These are phyloP conservation scores for Vanrija sp. DNA, from an alignment of 1,284 basidiomycete genomes.

Conservation along the genomic window DNA sequence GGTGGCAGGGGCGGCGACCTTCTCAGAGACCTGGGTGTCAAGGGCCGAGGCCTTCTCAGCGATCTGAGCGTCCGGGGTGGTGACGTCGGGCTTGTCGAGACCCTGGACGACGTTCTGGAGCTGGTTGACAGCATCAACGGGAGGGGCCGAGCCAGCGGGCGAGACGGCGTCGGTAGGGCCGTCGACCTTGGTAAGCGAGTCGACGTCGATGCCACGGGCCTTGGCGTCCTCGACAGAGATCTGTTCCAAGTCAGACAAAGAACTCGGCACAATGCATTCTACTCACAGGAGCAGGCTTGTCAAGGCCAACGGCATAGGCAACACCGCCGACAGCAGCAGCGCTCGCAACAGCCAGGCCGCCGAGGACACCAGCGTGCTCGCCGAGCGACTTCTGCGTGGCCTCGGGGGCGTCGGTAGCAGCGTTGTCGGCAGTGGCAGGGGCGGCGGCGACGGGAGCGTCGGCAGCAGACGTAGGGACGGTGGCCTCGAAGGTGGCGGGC, in stretches of 20 bases:
- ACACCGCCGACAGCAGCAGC: constrained; percentile 28
- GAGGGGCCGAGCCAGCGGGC: constrained; percentile 25
- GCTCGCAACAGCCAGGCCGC: constrained; percentile 30
- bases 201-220: constrained; percentile 40
- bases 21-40: not conserved
- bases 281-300: constrained; percentile 38
- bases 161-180: constrained; percentile 26
- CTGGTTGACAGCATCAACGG: constrained; percentile 32
- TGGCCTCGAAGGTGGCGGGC: constrained; percentile 31
- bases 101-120: constrained; percentile 37
- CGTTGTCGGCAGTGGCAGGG: not conserved
- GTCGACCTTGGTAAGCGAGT: constrained; percentile 28
- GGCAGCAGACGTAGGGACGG: not conserved
- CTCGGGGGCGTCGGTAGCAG: not conserved
- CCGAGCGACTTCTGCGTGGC: constrained; percentile 16
- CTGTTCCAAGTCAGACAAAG: constrained; percentile 2
- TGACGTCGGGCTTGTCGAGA: constrained; percentile 24
- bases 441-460: too few relatives aligned
- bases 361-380: constrained; percentile 25
- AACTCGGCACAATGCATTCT: not conserved
- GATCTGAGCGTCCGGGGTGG: not conserved
- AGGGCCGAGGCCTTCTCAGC: not conserved
- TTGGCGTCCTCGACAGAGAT: constrained; percentile 43
- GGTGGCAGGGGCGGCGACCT: not conserved
- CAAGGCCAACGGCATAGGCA: constrained; percentile 32